Conservation (phyloP, 163 green algal genomes). For the Chlorella variabilis region DNA sequence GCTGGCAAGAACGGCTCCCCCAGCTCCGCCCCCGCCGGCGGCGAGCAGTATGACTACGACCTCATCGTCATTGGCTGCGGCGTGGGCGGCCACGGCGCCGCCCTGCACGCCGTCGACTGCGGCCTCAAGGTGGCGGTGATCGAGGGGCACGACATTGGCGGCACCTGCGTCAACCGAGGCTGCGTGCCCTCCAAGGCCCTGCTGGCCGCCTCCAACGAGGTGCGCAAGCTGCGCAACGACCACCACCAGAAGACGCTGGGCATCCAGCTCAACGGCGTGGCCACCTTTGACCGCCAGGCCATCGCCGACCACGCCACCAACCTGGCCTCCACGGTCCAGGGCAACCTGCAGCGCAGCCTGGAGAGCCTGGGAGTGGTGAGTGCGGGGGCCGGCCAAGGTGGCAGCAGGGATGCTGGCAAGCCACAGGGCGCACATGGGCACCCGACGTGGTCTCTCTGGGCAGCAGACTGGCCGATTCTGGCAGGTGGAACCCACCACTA, state of each 20-base stretch:
- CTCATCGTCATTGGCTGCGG: constrained; percentile 98
- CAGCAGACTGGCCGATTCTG: too few species aligned
- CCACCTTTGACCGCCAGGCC: constrained; percentile 90
- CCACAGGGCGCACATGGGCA: too few species aligned
- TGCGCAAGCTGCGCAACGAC: constrained; percentile 39
- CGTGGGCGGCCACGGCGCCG: constrained; percentile 95
- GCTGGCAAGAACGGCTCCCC: constrained; percentile 43
- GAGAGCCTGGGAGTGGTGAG: constrained; percentile 91
- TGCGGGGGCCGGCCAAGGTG: too few species aligned
- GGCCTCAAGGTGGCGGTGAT: constrained; percentile 98
- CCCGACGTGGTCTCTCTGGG: too few species aligned
- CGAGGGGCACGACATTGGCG: constrained; percentile 97
- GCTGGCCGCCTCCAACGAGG: constrained; percentile 90
- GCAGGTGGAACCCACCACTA: too few species aligned
- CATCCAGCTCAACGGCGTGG: constrained; percentile 79
- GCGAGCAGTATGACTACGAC: constrained; percentile 93
- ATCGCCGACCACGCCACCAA: constrained; percentile 95
- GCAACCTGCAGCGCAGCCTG: constrained; percentile 94
- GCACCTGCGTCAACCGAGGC: constrained; percentile 99
- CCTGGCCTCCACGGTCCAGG: constrained; percentile 90
- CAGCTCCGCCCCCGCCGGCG: neutral
- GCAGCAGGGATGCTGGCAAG: too few species aligned
- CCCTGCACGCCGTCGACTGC: constrained; percentile 95
- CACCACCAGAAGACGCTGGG: constrained; percentile 86
- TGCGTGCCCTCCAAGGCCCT: constrained; percentile 99